Evolutionary conservation across 23 red algal species (phyloP).

Genomic region (Pyropia yezoensis): DNA sequence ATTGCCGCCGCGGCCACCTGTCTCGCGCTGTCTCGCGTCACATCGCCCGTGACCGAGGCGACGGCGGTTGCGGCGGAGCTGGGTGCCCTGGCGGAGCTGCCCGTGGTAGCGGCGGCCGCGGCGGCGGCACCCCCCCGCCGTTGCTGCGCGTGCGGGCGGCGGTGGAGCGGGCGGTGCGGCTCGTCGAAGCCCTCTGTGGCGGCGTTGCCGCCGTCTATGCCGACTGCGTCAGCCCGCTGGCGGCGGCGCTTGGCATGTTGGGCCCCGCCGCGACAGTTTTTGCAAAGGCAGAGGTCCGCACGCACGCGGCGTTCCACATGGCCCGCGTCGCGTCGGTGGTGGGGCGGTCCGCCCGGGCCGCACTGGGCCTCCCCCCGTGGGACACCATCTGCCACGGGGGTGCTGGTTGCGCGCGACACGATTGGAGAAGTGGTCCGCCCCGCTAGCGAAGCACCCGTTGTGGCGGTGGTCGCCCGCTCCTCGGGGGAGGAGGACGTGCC

Average conservation of each 20-base stretch:
- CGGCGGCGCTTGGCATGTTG: conserved; percentile 25
- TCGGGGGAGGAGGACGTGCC: conserved; percentile 66
- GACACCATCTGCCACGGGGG: conserved; percentile 38
- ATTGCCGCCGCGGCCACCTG: conserved; percentile 10
- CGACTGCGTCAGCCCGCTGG: conserved; percentile 16
- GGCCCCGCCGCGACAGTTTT: conserved; percentile 35
- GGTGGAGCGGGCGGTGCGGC: conserved; percentile 33
- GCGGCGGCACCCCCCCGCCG: neutral
- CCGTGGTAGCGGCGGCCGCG: neutral
- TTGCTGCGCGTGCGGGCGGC: conserved; percentile 35
- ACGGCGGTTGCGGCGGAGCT: conserved; percentile 31
- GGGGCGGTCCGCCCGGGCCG: neutral
- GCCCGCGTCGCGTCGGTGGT: conserved; percentile 31
- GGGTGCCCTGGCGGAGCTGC: conserved; percentile 9
- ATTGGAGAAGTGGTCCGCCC: conserved; percentile 16
- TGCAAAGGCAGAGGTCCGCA: conserved; percentile 48
- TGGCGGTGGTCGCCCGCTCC: conserved; percentile 19
- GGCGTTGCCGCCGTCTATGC: conserved; percentile 25
- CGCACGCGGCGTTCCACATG: conserved; percentile 56
- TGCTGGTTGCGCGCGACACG: conserved; percentile 19
- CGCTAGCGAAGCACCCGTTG: neutral
- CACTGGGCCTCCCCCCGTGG: conserved; percentile 53
- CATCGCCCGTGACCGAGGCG: conserved; percentile 11
- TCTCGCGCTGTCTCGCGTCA: conserved; percentile 36
- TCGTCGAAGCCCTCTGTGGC: conserved; percentile 30